Conservation (phyloP, 2,329 filamentous ascomycete species). For the Alternaria ventricosa region DNA sequence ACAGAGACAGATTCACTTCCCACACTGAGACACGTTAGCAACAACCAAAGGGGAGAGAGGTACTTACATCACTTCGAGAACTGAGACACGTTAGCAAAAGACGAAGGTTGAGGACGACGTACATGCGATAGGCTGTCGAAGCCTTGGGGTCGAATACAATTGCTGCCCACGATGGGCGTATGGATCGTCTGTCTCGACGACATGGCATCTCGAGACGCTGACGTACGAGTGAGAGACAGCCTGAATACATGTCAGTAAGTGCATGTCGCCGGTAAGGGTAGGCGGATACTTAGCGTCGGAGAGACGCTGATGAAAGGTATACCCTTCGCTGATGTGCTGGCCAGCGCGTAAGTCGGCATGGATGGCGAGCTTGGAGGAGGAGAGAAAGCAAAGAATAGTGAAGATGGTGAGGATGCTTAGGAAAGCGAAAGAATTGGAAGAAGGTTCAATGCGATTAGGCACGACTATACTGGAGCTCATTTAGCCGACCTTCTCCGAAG, state of each 20-base stretch:
- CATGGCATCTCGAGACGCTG: not conserved
- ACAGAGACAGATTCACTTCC: conserved; percentile 15
- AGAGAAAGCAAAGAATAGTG: not conserved
- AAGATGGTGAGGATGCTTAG: not conserved
- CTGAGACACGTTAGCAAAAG: not conserved
- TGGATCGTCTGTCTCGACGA: not conserved
- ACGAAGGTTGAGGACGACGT: not conserved
- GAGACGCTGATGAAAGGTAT: not conserved
- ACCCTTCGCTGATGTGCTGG: not conserved
- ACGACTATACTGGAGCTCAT: not conserved
- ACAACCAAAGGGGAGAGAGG: not conserved
- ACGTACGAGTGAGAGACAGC: not conserved
- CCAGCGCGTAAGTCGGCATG: not conserved
- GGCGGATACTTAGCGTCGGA: not conserved
- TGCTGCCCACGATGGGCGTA: not conserved
- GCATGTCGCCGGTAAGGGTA: not conserved
- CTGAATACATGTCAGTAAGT: not conserved
- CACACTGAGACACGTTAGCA: not conserved
- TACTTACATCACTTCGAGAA: not conserved
- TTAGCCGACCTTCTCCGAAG: not conserved
- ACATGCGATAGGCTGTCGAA: not conserved
- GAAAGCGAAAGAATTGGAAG: not conserved
- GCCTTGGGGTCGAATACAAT: not conserved
- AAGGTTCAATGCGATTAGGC: not conserved
- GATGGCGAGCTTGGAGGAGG: not conserved